A percentile compares a stretch with the other conserved stretches of the same genome.
Evolutionary conservation across 2,329 filamentous ascomycete genomes (phyloP).

Genomic region (Aspergillus awamori): DNA sequence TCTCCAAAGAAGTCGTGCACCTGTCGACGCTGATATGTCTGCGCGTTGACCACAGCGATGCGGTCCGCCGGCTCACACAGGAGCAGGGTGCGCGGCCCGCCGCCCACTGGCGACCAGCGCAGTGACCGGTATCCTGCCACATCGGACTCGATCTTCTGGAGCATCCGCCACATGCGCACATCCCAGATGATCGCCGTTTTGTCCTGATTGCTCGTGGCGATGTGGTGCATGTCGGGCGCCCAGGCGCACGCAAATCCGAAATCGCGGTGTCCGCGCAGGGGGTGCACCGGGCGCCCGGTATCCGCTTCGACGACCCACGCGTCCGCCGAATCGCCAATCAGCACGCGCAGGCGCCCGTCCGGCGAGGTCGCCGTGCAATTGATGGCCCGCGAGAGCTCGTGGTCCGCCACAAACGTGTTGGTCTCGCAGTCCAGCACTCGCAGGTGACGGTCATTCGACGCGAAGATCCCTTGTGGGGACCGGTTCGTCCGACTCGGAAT

Average conservation of each 20-base stretch:
- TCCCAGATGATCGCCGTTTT: conserved; percentile 52
- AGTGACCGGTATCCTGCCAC: conserved; percentile 49
- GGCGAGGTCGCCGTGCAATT: conserved; percentile 51
- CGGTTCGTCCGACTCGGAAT: conserved; percentile 52
- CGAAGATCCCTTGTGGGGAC: conserved; percentile 56
- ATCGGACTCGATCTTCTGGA: conserved; percentile 47
- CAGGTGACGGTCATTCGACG: conserved; percentile 60
- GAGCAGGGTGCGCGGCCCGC: conserved; percentile 46
- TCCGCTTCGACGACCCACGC: conserved; percentile 49
- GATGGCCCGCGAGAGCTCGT: conserved; percentile 44
- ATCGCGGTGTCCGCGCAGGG: conserved; percentile 45
- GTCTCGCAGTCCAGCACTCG: conserved; percentile 58
- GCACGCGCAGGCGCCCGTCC: conserved; percentile 47
- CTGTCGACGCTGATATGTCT: conserved; percentile 45
- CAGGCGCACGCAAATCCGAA: conserved; percentile 52
- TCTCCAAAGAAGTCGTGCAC: conserved; percentile 52
- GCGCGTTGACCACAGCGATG: conserved; percentile 49
- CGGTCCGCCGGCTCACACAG: conserved; percentile 50
- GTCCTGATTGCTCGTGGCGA: conserved; percentile 52
- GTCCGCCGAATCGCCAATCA: conserved; percentile 48
- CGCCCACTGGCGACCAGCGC: conserved; percentile 48
- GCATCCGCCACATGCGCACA: conserved; percentile 44
- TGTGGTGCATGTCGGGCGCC: conserved; percentile 51
- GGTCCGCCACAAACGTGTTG: conserved; percentile 42
- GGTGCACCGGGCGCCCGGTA: conserved; percentile 42